A percentile compares a stretch with the other conserved stretches of the same genome.
phyloP scores from a whole-genome alignment of 441 rosid species.

The Aquilaria agallochum region DNA sequence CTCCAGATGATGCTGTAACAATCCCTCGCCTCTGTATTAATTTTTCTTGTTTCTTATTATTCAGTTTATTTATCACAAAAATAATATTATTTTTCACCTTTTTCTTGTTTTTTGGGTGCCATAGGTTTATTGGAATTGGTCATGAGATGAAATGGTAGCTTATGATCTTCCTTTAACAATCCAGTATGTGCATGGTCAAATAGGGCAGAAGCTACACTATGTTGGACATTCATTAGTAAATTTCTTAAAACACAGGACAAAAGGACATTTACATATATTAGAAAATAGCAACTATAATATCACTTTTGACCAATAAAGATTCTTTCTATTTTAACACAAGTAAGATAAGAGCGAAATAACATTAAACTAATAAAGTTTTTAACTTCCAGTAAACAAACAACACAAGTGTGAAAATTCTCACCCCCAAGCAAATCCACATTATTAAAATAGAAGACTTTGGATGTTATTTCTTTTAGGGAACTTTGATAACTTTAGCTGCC shows the following conservation, averaged over 20 bases:
- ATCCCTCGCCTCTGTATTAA: not conserved
- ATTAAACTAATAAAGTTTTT: no score
- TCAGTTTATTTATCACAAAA: no score
- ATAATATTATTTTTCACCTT: not conserved
- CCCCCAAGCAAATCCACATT: no score
- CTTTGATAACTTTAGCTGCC: constrained; percentile 38
- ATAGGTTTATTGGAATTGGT: constrained; percentile 45
- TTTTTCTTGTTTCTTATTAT: not conserved
- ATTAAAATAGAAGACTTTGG: not conserved
- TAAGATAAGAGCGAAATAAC: no score
- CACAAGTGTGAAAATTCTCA: no score
- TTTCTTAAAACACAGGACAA: not conserved
- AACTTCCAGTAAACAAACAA: no score
- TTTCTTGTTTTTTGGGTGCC: not conserved
- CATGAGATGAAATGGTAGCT: constrained; percentile 45
- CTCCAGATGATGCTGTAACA: constrained; percentile 26
- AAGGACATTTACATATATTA: no score
- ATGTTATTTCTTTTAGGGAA: constrained; percentile 25
- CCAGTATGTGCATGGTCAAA: constrained; percentile 28
- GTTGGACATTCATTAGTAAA: constrained; percentile 42
- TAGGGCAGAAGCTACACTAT: constrained; percentile 37
- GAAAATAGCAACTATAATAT: no score
- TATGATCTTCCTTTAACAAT: constrained; percentile 39
- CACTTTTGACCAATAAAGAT: no score
- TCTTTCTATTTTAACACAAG: no score